Base-by-base conservation (phyloP, 129 eudicot species). In the Erigeron canadensis region DNA sequence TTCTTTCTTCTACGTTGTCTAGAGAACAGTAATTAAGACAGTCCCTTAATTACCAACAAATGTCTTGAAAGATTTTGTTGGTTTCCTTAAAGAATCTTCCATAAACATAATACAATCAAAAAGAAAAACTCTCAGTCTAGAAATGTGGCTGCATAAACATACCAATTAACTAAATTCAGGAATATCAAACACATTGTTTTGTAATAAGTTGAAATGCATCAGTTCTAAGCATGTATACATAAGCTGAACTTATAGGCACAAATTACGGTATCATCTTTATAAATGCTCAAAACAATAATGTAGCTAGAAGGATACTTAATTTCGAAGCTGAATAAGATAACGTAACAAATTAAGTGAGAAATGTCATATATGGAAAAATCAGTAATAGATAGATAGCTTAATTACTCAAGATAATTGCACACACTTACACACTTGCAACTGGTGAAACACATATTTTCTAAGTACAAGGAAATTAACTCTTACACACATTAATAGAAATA, bases 341-440 rank as follows among this genome's bases (percentile, higher is more conserved):
- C 10, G 7, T 18, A 64, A 16, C 18, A 64, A 21, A 43, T 23
- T 17, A 66, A 12, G 42, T 17, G 60, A 23, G 37, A 44, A 44
- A 11, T 66, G 61, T 78, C n/a, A n/a, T n/a, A n/a, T 18, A 70
- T 23, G 65, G 77, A 63, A 62, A 53, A 50, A 77, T 53, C 47
- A 70, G 15, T 69, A 60, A 60, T 19, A 50, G 22, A 50, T 50
- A 21, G 45, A 18, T 40, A 77, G 48, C 72, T 63, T n/a, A n/a
- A n/a, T n/a, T 77, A 79, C 57, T 76, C 48, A 77, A 80, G 50
- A 80, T 44, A 62, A 46, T 45, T 53, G 80, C 84, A 70, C 80
- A 80, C 84, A 71, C 67, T 68, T 67, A 50, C 73, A 80, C 84
- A 67, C 80, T 59, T 23, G 68, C n/a, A n/a, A n/a, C 15, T 68